phyloP scores from a whole-genome alignment of 306 rosid genomes.

The Crataegus laevigata region DNA sequence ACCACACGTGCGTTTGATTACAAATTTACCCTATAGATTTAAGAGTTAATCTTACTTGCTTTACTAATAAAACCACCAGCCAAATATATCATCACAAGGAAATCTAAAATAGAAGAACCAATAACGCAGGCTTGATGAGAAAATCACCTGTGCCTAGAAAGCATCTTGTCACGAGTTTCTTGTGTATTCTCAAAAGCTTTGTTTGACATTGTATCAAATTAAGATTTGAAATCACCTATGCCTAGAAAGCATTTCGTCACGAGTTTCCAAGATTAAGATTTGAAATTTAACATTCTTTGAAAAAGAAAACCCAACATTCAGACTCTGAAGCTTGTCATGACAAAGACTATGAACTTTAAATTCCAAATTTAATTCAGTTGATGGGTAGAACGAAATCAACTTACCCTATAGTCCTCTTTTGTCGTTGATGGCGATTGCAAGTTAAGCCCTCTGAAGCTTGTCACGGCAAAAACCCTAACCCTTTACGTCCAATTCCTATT shows the following conservation, averaged over 20 bases:
- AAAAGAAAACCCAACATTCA: neutral
- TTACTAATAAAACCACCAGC: neutral
- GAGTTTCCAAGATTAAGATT: neutral
- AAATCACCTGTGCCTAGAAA: conserved; percentile 47
- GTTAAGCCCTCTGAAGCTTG: neutral
- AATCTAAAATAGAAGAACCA: neutral
- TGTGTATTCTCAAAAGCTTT: conserved; percentile 29
- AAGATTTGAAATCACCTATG: too few relatives aligned
- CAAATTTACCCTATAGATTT: neutral
- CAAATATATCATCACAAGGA: neutral
- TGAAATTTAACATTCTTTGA: neutral
- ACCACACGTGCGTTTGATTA: neutral
- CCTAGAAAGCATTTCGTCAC: too few relatives aligned
- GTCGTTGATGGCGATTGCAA: neutral
- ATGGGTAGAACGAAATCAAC: neutral
- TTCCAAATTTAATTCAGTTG: neutral
- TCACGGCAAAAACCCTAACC: neutral
- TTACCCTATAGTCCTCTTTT: neutral
- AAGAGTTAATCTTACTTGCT: neutral
- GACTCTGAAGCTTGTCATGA: neutral
- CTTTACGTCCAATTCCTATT: neutral
- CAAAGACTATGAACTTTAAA: neutral
- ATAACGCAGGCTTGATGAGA: neutral
- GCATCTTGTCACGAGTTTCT: conserved; percentile 75
- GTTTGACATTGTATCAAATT: conserved; percentile 39